Evolutionary conservation across 2,329 filamentous ascomycete species (phyloP).

Genomic region (Microascus cirrosus): DNA sequence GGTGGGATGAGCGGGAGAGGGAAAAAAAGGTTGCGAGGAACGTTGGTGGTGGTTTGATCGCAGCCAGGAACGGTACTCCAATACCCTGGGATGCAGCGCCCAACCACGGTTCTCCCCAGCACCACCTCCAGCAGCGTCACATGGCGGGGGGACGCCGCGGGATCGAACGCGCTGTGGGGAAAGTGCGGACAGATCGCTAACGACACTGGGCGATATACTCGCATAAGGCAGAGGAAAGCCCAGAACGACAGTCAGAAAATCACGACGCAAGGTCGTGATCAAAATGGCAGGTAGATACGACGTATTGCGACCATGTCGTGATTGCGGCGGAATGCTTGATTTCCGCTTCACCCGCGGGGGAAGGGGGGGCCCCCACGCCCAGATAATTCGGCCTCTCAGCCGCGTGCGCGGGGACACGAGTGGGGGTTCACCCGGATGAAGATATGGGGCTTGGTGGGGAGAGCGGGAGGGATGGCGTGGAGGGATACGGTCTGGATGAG

Average conservation of each 20-base stretch:
- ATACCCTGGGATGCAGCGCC: background rate
- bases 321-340: too few species aligned
- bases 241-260: too few species aligned
- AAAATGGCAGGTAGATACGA: too few species aligned
- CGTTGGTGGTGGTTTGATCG: background rate
- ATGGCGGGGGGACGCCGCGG: background rate
- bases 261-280: too few species aligned
- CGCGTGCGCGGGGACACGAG: background rate
- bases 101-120: background rate
- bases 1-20: background rate
- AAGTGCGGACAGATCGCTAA: background rate
- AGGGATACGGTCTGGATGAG: too few species aligned
- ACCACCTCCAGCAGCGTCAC: background rate
- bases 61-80: background rate
- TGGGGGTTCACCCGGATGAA: background rate
- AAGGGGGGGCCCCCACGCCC: background rate
- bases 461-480: background rate
- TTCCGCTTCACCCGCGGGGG: too few species aligned
- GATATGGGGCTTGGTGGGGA: background rate
- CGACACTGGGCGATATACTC: too few species aligned
- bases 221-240: too few species aligned
- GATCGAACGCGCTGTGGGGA: background rate
- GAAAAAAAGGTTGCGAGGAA: background rate
- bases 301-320: too few species aligned
- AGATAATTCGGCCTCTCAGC: background rate